Base-by-base conservation (phyloP, 441 rosid genomes). In the Jatropha multifida region DNA sequence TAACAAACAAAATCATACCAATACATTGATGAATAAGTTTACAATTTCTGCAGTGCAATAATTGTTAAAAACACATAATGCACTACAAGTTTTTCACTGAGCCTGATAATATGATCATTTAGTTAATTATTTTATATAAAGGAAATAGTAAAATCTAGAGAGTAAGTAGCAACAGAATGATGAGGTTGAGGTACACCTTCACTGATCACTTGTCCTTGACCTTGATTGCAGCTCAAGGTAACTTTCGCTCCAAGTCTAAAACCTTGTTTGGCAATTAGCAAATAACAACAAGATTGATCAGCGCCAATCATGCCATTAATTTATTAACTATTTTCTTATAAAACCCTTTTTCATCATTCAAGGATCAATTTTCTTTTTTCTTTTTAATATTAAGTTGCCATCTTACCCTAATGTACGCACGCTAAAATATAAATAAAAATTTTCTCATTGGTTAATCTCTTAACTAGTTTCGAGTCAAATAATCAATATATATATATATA, bases 241-340 rank as follows among this genome's bases (percentile, higher is more conserved):
- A 44, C 79, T 68, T 80, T 44, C 15, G 54, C 71, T 63, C 74
- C 13, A 79, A 80, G 77, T 68, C 70, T 61, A 76, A 63, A 20
- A 67, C 41, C 68, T 42, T 46, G 68, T 72, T 73, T 71, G n/a
- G 37, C 17, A 71, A 71, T 38, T n/a, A 71, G 48, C 38, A 38
- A 40, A 27, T 5, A 61, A 61, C 15, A 4, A n/a, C n/a, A 12
- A 32, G 42, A 14, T 48, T 14, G 32, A 32, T 32, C 13, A 14
- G 13, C 74, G 70, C 52, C 26, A 67, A 75, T 75, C 70, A 40
- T n/a, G 70, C 76, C 64, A 74, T 51, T 4, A 23, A n/a, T 64
- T 64, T 11, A 48, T 2, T 48, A 27, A 27, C 32, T 27, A 27
- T 27, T 27, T 27, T 27, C 5, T 61, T 32, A 3, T 32, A 10